Conservation (phyloP, 148 eudicot genomes). For the Persicaria maculosa region DNA sequence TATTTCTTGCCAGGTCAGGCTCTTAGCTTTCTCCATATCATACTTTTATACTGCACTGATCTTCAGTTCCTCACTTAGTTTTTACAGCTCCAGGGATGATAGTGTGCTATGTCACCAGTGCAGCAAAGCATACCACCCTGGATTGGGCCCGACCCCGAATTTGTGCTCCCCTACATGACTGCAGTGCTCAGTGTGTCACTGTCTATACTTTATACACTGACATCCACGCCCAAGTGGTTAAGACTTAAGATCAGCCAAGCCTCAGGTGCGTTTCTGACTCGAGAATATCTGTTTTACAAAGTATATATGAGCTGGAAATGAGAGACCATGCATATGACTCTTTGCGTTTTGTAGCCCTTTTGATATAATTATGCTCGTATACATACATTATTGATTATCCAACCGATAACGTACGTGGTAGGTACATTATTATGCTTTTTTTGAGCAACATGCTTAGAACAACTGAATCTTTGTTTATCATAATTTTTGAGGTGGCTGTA, state of each 20-base stretch:
- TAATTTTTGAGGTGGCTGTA: not conserved
- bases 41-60: not conserved
- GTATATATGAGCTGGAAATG: conserved; percentile 3
- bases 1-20: not conserved
- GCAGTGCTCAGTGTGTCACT: not conserved
- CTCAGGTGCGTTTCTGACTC: conserved; percentile 9
- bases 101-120: not conserved
- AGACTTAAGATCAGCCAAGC: not conserved
- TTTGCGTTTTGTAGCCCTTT: conserved; percentile 7
- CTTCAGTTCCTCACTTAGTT: not conserved
- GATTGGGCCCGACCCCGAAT: conserved; percentile 4
- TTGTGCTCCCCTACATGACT: conserved; percentile 5
- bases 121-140: not conserved
- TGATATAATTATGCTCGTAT: not conserved
- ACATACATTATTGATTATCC: not conserved
- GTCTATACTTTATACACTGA: not conserved
- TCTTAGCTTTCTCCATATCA: not conserved
- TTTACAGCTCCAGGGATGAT: not conserved
- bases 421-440: conserved; percentile 8
- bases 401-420: not conserved
- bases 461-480: not conserved
- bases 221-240: not conserved
- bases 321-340: conserved; percentile 7
- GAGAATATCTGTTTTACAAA: not conserved
- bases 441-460: not conserved